Percentiles rank a stretch among this genome's conserved stretches.
Conservation (phyloP, 2,329 filamentous ascomycete genomes). For the Trichoderma atrobrunneum region DNA sequence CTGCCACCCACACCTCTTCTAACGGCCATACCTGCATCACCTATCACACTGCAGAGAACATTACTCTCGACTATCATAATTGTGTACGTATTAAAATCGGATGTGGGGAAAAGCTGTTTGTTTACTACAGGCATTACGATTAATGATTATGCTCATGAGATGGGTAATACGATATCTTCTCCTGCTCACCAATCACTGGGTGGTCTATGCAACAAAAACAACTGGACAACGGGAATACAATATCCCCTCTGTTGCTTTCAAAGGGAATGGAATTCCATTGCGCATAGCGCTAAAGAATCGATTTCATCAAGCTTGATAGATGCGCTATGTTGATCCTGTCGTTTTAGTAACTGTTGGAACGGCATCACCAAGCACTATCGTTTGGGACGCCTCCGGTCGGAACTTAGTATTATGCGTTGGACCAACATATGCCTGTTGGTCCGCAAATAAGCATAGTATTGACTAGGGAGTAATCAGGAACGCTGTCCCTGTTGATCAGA, state of each 20-base stretch:
- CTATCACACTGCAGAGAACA: not conserved
- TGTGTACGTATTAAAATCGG: not conserved
- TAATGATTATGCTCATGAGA: not conserved
- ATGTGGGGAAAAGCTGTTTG: not conserved
- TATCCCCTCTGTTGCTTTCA: not conserved
- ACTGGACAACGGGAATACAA: not conserved
- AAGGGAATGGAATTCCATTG: not conserved
- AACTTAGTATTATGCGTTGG: not conserved
- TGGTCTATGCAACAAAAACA: not conserved
- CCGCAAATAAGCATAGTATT: not conserved
- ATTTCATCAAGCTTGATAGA: not conserved
- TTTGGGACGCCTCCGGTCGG: not conserved
- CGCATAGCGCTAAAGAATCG: not conserved
- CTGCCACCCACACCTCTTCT: not conserved
- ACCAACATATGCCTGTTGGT: not conserved
- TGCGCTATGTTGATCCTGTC: not conserved
- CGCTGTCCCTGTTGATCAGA: not conserved
- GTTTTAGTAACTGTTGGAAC: not conserved
- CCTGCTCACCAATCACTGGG: not conserved
- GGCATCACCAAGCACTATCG: not conserved
- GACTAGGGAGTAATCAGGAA: not conserved
- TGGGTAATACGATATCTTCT: not conserved
- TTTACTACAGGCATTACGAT: not conserved
- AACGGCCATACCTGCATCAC: not conserved
- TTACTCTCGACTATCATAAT: not conserved